Evolutionary conservation across 352 stramenopile species (phyloP).

Genomic region (Globisporangium orthogonon): DNA sequence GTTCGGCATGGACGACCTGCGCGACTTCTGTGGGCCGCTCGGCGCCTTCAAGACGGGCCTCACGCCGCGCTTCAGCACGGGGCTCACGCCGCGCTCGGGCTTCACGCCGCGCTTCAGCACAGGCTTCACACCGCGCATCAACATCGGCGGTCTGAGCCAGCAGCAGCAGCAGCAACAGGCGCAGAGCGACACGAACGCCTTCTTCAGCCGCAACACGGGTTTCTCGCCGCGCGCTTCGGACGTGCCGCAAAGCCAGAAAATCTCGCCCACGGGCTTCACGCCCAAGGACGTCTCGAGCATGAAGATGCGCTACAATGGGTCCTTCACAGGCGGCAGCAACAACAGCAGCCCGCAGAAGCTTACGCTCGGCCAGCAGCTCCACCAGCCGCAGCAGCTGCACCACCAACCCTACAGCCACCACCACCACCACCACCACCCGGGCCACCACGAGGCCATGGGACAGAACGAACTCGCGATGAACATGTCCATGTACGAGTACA

Average conservation of each 20-base stretch:
- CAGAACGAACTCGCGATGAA: constrained; percentile 64
- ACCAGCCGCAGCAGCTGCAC: constrained; percentile 37
- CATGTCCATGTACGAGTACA: constrained; percentile 85
- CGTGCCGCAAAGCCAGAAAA: constrained; percentile 49
- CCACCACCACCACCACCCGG: constrained; percentile 28
- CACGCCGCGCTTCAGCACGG: constrained; percentile 77
- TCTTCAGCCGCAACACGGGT: constrained; percentile 34
- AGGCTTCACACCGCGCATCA: constrained; percentile 72
- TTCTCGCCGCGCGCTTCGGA: constrained; percentile 51
- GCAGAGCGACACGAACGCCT: constrained; percentile 33
- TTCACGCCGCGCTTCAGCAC: constrained; percentile 79
- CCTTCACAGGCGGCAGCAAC: constrained; percentile 23
- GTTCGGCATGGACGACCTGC: constrained; percentile 82
- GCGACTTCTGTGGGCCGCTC: constrained; percentile 73
- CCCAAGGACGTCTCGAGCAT: constrained; percentile 69
- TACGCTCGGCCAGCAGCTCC: constrained; percentile 35
- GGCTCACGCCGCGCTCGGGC: constrained; percentile 69
- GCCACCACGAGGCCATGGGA: constrained; percentile 30
- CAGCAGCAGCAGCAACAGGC: constrained; percentile 22
- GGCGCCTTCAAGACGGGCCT: constrained; percentile 81
- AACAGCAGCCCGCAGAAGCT: constrained; percentile 58
- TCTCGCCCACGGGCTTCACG: constrained; percentile 72
- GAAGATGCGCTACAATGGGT: constrained; percentile 67
- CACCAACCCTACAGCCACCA: constrained; percentile 22
- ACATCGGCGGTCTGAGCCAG: constrained; percentile 32